phyloP scores from a whole-genome alignment of 1,139 yeast species.

The Candida glucosophila region DNA sequence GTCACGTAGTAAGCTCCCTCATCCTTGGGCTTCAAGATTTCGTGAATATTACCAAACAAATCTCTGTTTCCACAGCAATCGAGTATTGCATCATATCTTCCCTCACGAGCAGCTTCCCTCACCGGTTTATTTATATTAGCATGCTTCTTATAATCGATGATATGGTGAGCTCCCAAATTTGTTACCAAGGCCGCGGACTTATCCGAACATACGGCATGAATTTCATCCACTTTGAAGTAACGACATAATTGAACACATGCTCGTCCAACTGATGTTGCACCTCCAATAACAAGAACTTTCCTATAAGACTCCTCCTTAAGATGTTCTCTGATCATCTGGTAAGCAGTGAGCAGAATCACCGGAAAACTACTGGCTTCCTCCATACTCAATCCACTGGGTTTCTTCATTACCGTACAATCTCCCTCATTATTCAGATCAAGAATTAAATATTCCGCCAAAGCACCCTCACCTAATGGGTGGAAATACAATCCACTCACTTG shows the following conservation, averaged over 20 bases:
- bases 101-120: constrained; percentile 14
- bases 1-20: constrained; percentile 39
- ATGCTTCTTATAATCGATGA: constrained; percentile 40
- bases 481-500: constrained; percentile 50
- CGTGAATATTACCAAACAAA: constrained; percentile 12
- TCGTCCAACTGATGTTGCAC: constrained; percentile 65
- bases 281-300: constrained; percentile 60
- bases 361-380: constrained; percentile 56
- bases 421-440: constrained; percentile 27
- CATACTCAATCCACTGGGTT: constrained; percentile 38
- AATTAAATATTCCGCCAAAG: constrained; percentile 33
- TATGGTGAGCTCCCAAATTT: constrained; percentile 42
- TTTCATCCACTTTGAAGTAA: constrained; percentile 30
- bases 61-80: constrained; percentile 24
- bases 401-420: constrained; percentile 22
- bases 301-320: constrained; percentile 5
- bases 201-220: constrained; percentile 33
- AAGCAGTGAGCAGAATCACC: constrained; percentile 51
- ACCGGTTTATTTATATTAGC: constrained; percentile 14
- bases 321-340: constrained; percentile 24
- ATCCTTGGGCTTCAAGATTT: constrained; percentile 29
- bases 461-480: constrained; percentile 40
- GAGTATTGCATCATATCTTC: constrained; percentile 28
- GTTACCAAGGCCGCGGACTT: constrained; percentile 30
- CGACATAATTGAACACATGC: constrained; percentile 52